These are phyloP conservation scores for Iris macrosiphon DNA, from an alignment of 106 monocot genomes.

Conservation along the genomic window DNA sequence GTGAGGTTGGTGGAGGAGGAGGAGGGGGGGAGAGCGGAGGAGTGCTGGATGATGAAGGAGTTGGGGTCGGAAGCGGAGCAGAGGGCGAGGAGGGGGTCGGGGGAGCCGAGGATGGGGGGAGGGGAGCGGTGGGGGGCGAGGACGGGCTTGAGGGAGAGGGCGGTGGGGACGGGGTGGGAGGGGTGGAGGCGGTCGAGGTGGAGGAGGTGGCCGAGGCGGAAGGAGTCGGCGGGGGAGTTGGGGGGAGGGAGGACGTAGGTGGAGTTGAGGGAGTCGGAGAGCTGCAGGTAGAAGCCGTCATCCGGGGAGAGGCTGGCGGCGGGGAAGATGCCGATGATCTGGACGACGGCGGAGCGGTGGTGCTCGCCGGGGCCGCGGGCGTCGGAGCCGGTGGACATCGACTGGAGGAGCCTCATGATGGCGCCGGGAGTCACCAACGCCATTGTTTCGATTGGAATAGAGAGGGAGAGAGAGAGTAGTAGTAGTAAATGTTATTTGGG, in stretches of 20 bases:
- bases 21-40: slow-evolving; percentile 26
- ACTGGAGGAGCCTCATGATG: slow-evolving; percentile 94
- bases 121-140: slow-evolving; percentile 24
- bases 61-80: slow-evolving; percentile 23
- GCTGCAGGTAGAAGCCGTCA: slow-evolving; percentile 76
- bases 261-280: slow-evolving; percentile 90
- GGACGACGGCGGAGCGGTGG: slow-evolving; percentile 80
- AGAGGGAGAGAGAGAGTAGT: too few relatives aligned
- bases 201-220: slow-evolving; percentile 60
- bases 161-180: slow-evolving; percentile 58
- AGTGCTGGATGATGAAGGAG: slow-evolving; percentile 72
- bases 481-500: too few relatives aligned
- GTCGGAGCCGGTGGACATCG: slow-evolving; percentile 34
- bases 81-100: slow-evolving; percentile 25
- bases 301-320: slow-evolving; percentile 67
- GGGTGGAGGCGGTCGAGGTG: slow-evolving; percentile 80
- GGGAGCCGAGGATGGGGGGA: slow-evolving; percentile 21
- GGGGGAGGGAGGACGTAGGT: slow-evolving; percentile 73
- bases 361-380: slow-evolving; percentile 42
- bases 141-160: slow-evolving; percentile 49
- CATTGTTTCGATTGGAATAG: too few relatives aligned
- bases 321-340: slow-evolving; percentile 77
- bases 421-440: slow-evolving; percentile 66
- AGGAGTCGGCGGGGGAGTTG: slow-evolving; percentile 48
- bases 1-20: not conserved